Conservation (phyloP, 805 yeast genomes). For the Cyberlindnera maritima region DNA sequence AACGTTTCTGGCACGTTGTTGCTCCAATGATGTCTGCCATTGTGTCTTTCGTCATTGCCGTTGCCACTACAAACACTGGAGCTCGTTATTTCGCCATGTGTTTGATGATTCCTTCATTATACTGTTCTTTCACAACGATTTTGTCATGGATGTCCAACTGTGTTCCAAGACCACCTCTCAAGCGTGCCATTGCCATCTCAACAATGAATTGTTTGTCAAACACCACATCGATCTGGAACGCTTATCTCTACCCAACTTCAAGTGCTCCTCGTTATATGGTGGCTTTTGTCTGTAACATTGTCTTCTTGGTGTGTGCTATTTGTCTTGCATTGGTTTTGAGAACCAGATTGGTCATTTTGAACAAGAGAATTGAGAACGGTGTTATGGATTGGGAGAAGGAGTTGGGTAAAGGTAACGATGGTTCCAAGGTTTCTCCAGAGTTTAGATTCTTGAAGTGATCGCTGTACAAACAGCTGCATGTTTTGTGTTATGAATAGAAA, state of each 20-base stretch:
- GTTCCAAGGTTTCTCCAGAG: constrained; percentile 39
- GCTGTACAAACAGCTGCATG: neutral
- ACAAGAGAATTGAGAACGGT: constrained; percentile 41
- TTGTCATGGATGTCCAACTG: constrained; percentile 56
- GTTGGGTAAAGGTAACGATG: constrained; percentile 42
- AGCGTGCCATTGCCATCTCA: constrained; percentile 57
- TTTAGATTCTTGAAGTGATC: constrained; percentile 37
- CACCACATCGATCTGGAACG: constrained; percentile 55
- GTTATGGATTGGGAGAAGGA: constrained; percentile 50
- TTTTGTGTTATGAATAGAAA: too few species aligned
- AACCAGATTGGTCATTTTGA: constrained; percentile 36
- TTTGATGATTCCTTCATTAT: constrained; percentile 53
- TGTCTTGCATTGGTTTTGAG: constrained; percentile 37
- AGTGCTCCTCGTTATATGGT: constrained; percentile 45
- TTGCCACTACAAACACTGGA: constrained; percentile 49
- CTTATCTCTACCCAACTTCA: constrained; percentile 46
- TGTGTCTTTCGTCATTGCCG: constrained; percentile 46
- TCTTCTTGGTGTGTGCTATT: constrained; percentile 41
- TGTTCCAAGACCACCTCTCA: constrained; percentile 55
- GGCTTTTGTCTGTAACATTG: constrained; percentile 50
- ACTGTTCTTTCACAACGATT: constrained; percentile 51
- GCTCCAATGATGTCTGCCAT: constrained; percentile 41
- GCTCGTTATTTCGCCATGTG: constrained; percentile 61
- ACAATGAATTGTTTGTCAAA: constrained; percentile 55
- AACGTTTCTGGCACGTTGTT: constrained; percentile 49